Evolutionary conservation across 768 basidiomycete species (phyloP).

Genomic region (Phlebiopsis flavidoalba): DNA sequence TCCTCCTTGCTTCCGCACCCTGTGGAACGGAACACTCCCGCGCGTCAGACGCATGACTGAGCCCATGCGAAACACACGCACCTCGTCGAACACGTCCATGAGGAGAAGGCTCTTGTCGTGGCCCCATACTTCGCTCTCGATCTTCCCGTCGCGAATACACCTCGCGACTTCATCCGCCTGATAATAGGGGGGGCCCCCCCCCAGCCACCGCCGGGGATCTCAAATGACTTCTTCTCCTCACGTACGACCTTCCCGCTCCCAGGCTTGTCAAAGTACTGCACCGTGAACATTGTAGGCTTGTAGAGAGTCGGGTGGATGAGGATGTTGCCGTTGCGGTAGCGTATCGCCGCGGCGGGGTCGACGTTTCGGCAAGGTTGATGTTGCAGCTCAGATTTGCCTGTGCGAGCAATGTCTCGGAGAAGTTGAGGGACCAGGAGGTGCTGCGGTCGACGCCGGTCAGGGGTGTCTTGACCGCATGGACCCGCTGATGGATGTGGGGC

Average conservation of each 20-base stretch:
- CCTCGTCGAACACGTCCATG: conserved; percentile 86
- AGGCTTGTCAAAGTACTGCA: conserved; percentile 51
- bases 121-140: conserved; percentile 69
- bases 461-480: conserved; percentile 71
- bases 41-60: too few species aligned
- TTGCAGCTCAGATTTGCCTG: conserved; percentile 72
- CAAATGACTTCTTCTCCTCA: conserved; percentile 56
- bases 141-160: conserved; percentile 67
- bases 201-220: conserved; percentile 68
- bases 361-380: conserved; percentile 46
- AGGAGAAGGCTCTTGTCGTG: conserved; percentile 76
- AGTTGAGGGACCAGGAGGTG: conserved; percentile 72
- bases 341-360: conserved; percentile 56
- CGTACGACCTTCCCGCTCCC: conserved; percentile 37
- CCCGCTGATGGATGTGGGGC: conserved; percentile 56
- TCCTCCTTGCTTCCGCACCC: conserved; percentile 64
- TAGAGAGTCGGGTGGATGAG: conserved; percentile 60
- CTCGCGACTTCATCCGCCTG: conserved; percentile 87
- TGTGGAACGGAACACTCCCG: too few species aligned
- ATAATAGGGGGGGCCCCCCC: too few species aligned
- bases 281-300: conserved; percentile 59
- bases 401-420: conserved; percentile 56
- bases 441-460: conserved; percentile 74
- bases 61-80: conserved; percentile 25
- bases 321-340: conserved; percentile 72